These are phyloP conservation scores for Achaetomiella virescens DNA, from an alignment of 495 filamentous ascomycete species.

Conservation along the genomic window DNA sequence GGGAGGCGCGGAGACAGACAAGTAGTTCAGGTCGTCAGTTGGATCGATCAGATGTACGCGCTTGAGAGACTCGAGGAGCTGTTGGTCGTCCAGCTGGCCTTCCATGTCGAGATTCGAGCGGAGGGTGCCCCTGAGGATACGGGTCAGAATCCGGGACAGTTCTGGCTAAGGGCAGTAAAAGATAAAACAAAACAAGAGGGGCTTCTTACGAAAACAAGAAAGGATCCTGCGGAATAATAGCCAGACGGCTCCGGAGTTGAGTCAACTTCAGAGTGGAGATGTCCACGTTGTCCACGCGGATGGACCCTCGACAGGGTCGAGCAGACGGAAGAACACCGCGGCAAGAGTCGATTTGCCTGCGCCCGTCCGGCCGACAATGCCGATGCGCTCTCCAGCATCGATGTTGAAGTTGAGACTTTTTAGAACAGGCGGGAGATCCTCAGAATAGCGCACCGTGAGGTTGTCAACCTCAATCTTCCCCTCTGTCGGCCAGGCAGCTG, in stretches of 20 bases:
- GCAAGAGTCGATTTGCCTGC: constrained; percentile 41
- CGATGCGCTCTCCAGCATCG: constrained; percentile 37
- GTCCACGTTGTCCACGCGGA: constrained; percentile 48
- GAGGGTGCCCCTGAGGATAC: constrained; percentile 35
- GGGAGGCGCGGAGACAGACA: not conserved
- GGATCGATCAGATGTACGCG: constrained; percentile 20
- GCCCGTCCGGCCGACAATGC: constrained; percentile 48
- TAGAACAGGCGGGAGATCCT: constrained; percentile 37
- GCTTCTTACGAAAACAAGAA: constrained; percentile 39
- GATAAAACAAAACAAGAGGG: not conserved
- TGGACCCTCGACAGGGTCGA: constrained; percentile 38
- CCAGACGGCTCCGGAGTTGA: constrained; percentile 44
- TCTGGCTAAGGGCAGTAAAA: not conserved
- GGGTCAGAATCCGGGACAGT: not conserved
- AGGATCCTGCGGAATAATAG: constrained; percentile 51
- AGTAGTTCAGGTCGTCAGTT: not conserved
- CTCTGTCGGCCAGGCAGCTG: constrained; percentile 41
- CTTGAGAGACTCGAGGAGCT: constrained; percentile 22
- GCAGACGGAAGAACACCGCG: constrained; percentile 45
- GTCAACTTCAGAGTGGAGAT: constrained; percentile 41
- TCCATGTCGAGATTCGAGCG: constrained; percentile 48
- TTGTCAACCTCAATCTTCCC: constrained; percentile 37
- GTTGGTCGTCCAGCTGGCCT: constrained; percentile 46
- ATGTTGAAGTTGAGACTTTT: constrained; percentile 39
- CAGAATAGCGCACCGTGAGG: constrained; percentile 36